A percentile compares a stretch with the other conserved stretches of the same genome.
Conservation (phyloP, 2,329 filamentous ascomycete species). For the Aspergillus intermedius region DNA sequence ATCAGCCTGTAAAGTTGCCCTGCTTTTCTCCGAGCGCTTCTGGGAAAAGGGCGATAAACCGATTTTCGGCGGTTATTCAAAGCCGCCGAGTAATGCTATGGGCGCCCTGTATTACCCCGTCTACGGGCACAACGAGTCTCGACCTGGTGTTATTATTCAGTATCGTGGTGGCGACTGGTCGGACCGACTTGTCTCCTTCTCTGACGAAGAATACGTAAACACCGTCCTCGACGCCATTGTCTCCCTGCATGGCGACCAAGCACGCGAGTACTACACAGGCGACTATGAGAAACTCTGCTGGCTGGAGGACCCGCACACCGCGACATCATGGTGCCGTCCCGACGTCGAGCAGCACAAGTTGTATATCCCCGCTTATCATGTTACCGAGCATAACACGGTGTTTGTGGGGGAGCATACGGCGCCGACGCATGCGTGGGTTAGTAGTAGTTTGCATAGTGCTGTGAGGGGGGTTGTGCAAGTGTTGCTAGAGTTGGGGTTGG, state of each 20-base stretch:
- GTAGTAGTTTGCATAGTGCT: slow-evolving; percentile 24
- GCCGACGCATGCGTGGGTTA: slow-evolving; percentile 30
- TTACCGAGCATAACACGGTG: slow-evolving; percentile 28
- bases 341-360: slow-evolving; percentile 27
- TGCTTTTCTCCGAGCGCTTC: slow-evolving; percentile 27
- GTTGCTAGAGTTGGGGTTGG: slow-evolving; percentile 51
- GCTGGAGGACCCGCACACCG: slow-evolving; percentile 23
- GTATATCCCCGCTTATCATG: slow-evolving; percentile 28
- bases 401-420: slow-evolving; percentile 33
- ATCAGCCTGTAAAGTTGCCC: slow-evolving; percentile 27
- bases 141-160: slow-evolving; percentile 26
- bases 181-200: slow-evolving; percentile 24
- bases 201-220: slow-evolving; percentile 21
- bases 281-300: slow-evolving; percentile 29
- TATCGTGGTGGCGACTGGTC: slow-evolving; percentile 27
- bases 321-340: slow-evolving; percentile 24
- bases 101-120: slow-evolving; percentile 28
- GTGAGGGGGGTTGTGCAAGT: slow-evolving; percentile 26
- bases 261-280: slow-evolving; percentile 24
- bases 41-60: slow-evolving; percentile 26
- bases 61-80: slow-evolving; percentile 26
- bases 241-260: slow-evolving; percentile 21
- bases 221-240: slow-evolving; percentile 24
- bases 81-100: slow-evolving; percentile 17
- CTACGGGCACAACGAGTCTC: slow-evolving; percentile 25